phyloP scores from a whole-genome alignment of 305 asterid genomes.

The Monarda citriodora region DNA sequence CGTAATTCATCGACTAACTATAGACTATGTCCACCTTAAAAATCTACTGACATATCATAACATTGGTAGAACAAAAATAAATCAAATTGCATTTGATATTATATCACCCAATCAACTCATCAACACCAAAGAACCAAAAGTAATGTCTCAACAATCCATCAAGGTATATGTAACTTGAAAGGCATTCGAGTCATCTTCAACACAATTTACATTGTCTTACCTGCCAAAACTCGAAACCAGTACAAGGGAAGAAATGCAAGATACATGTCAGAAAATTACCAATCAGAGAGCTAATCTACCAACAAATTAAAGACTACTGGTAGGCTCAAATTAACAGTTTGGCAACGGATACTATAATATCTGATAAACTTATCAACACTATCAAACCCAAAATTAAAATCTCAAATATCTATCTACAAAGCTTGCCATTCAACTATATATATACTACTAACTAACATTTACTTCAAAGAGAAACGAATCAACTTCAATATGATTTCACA shows the following conservation, averaged over 20 bases:
- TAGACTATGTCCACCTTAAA: neutral
- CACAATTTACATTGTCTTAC: neutral
- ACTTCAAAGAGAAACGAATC: neutral
- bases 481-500: neutral
- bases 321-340: too few relatives aligned
- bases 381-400: neutral
- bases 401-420: neutral
- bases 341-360: neutral
- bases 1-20: neutral
- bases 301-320: conserved; percentile 4
- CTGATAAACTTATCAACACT: neutral
- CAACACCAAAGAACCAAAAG: neutral
- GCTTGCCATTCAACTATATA: neutral
- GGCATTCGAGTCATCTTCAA: neutral
- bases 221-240: neutral
- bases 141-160: neutral
- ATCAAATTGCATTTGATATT: neutral
- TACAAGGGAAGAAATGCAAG: neutral
- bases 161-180: neutral
- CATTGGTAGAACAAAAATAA: neutral
- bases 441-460: neutral
- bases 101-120: neutral
- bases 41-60: neutral
- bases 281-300: neutral
- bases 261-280: neutral